Base-by-base conservation (phyloP, 176 grass and related monocot genomes). In the Musa itinerans region DNA sequence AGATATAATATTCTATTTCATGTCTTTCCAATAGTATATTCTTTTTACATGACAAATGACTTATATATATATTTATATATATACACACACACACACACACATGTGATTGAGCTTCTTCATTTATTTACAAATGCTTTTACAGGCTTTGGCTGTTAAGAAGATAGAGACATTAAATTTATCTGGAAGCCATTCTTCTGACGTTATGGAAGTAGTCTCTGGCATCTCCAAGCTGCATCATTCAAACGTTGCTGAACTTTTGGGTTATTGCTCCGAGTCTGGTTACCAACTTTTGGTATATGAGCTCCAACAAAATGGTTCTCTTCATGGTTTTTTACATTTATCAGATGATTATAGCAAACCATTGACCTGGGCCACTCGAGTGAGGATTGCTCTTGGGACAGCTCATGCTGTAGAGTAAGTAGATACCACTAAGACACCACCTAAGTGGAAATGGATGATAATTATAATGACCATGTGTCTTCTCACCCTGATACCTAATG, bases 331-430 rank as follows among this genome's bases (percentile, higher is more conserved):
- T 78, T 83, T 96, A 20, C 92, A 96, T 79, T 83, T 96, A 34
- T 92, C 87, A 50, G 92, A 96, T 71, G 89, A 88, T 17, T 96
- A 96, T 83, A 96, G 92, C 83, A 92, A 54, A 53, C 92, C 89
- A 13, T 79, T 92, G 26, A 96, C 89, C 71, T 92, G 93, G 89
- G 93, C 92, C 64, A 96, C 93, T 67, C 83, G 93, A 65, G 79
- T 92, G 23, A 86, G 85, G 68, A 96, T 96, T 53, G 92, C 89
- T 78, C 63, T 89, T 22, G 89, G 92, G 69, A 96, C 84, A 76
- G 92, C 92, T 75, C 76, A 69, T n/a, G 92, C 92, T 80, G 81
- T 96, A 80, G 89, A 96, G 92, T 96, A 96, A 92, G 86, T 89
- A 62, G 15, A 15, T 62, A 62, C 75, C 34, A 53, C 27, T 58